Conservation (phyloP, 495 filamentous ascomycete genomes). For the Penicillium bovifimosum region DNA sequence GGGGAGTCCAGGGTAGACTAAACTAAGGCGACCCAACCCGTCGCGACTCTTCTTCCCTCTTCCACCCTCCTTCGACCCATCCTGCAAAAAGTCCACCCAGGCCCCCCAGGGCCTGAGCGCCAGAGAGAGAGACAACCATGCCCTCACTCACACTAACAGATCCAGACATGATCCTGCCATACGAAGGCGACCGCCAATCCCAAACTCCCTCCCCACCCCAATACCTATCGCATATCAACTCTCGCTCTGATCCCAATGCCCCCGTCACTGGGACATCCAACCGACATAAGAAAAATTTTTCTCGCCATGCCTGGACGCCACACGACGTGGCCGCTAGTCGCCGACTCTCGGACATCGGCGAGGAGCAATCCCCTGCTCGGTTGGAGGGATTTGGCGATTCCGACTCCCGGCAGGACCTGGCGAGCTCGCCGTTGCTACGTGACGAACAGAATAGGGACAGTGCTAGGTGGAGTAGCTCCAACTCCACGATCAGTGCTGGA, state of each 20-base stretch:
- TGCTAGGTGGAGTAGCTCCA: constrained; percentile 32
- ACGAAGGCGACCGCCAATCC: constrained; percentile 50
- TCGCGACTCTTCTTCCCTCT: constrained; percentile 3
- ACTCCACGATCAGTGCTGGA: constrained; percentile 37
- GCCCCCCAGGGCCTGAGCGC: constrained; percentile 12
- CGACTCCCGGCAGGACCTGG: constrained; percentile 3
- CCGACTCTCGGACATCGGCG: constrained; percentile 68
- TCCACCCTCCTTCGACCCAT: constrained; percentile 4
- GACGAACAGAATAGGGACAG: constrained; percentile 14
- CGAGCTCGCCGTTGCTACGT: constrained; percentile 11
- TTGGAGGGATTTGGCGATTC: constrained; percentile 17
- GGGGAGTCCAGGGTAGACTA: constrained; percentile 16
- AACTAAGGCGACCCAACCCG: background rate
- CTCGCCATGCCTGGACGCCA: constrained; percentile 46
- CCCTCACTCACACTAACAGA: constrained; percentile 86
- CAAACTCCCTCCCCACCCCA: constrained; percentile 45
- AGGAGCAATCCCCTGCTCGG: constrained; percentile 42
- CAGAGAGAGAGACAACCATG: constrained; percentile 14
- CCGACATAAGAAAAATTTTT: constrained; percentile 32
- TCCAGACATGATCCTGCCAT: constrained; percentile 87
- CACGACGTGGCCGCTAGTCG: constrained; percentile 53
- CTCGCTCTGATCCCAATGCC: constrained; percentile 16
- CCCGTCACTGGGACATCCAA: constrained; percentile 3
- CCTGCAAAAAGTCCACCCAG: background rate
- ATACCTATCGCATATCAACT: constrained; percentile 35